These are phyloP conservation scores for Saccharomyces kudriavzevii DNA, from an alignment of 805 yeast genomes.

Conservation along the genomic window DNA sequence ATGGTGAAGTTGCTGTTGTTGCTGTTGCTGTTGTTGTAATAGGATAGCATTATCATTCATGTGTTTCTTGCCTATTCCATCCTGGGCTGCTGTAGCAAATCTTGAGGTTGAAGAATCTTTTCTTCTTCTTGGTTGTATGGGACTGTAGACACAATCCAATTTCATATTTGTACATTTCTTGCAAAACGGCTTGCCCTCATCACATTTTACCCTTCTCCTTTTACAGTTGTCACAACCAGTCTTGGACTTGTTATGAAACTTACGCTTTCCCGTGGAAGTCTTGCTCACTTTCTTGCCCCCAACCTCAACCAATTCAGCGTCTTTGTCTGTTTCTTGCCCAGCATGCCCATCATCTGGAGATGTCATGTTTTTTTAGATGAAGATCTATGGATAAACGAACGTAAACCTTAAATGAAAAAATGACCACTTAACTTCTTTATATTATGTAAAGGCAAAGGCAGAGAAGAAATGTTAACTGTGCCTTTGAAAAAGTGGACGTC, in stretches of 20 bases:
- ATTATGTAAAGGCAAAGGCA: neutral
- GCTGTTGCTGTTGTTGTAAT: slow-evolving; percentile 15
- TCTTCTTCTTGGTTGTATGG: slow-evolving; percentile 21
- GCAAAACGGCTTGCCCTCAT: slow-evolving; percentile 75
- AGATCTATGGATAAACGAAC: neutral
- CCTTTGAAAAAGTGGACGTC: neutral
- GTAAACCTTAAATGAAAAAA: neutral
- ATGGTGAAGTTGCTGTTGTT: neutral
- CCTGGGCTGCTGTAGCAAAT: neutral
- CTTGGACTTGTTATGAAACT: slow-evolving; percentile 83
- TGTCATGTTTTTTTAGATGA: neutral
- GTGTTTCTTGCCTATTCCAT: neutral
- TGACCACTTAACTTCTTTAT: neutral
- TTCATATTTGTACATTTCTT: slow-evolving; percentile 73
- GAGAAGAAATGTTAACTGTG: neutral
- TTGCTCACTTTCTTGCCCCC: slow-evolving; percentile 34
- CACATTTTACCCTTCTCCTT: slow-evolving; percentile 84
- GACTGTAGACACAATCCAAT: slow-evolving; percentile 60
- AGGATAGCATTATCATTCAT: slow-evolving; percentile 9
- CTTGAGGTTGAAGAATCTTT: slow-evolving; percentile 6
- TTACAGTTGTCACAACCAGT: slow-evolving; percentile 88
- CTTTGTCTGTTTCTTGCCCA: slow-evolving; percentile 11
- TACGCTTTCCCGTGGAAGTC: slow-evolving; percentile 61
- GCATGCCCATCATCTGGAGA: neutral
- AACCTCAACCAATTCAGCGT: slow-evolving; percentile 27